These are phyloP conservation scores for Auxenochlorella pyrenoidosa DNA, from an alignment of 139 green algal species.

Conservation along the genomic window DNA sequence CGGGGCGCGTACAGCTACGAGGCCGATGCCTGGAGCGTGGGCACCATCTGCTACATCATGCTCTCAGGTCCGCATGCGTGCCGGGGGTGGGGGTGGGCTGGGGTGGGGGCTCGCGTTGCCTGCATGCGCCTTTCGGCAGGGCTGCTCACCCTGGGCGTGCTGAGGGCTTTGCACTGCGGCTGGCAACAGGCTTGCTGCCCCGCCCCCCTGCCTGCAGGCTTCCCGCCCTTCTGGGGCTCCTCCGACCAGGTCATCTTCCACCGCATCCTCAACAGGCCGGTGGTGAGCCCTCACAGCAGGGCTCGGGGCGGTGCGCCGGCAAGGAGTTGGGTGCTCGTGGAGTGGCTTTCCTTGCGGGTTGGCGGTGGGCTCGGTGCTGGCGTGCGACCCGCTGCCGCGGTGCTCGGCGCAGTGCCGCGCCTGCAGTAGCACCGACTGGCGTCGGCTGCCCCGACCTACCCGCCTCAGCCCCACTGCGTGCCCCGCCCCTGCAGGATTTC, in stretches of 20 bases:
- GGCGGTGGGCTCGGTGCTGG: too few species aligned
- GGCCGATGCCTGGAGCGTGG: slow-evolving; percentile 58
- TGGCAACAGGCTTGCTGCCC: too few species aligned
- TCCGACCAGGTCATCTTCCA: slow-evolving; percentile 49
- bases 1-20: slow-evolving; percentile 33
- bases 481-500: slow-evolving; percentile 11
- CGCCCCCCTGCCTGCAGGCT: slow-evolving; percentile 23
- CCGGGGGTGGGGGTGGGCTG: not conserved
- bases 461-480: not conserved
- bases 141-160: too few species aligned
- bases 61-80: slow-evolving; percentile 32
- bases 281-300: slow-evolving; percentile 4
- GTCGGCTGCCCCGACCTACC: too few species aligned
- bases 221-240: slow-evolving; percentile 56
- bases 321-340: too few species aligned
- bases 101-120: not conserved
- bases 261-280: slow-evolving; percentile 22
- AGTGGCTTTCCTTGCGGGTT: too few species aligned
- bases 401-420: too few species aligned
- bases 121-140: not conserved
- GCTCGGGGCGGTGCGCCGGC: too few species aligned
- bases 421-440: too few species aligned
- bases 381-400: too few species aligned
- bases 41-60: slow-evolving; percentile 64
- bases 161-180: too few species aligned